These are phyloP conservation scores for Mycosphaerella sp. DNA, from an alignment of 2,329 filamentous ascomycete genomes.

Conservation along the genomic window DNA sequence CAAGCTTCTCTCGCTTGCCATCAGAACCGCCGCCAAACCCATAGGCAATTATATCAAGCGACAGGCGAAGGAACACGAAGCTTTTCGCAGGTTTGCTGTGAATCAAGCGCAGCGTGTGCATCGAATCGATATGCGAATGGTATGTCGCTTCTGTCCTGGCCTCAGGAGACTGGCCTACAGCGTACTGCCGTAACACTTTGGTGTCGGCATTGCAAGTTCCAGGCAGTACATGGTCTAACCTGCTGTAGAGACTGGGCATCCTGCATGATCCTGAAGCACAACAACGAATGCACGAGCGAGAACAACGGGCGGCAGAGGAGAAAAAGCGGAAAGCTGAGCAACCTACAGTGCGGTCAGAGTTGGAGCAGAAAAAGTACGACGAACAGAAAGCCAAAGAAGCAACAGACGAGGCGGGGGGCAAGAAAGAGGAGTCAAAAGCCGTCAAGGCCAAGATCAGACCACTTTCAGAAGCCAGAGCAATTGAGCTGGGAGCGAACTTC, in stretches of 20 bases:
- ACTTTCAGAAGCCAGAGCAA: conserved; percentile 60
- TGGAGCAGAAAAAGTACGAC: conserved; percentile 52
- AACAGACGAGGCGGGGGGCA: conserved; percentile 29
- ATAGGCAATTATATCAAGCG: conserved; percentile 62
- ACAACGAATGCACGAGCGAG: conserved; percentile 46
- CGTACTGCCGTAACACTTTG: no score
- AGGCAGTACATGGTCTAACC: no score
- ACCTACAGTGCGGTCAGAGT: conserved; percentile 58
- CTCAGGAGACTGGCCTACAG: no score
- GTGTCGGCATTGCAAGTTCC: no score
- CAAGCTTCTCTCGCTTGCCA: conserved; percentile 58
- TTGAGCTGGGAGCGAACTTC: conserved; percentile 63
- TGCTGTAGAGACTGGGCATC: conserved; percentile 48
- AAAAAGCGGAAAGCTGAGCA: conserved; percentile 46
- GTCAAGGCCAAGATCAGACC: conserved; percentile 50
- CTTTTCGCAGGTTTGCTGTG: conserved; percentile 57
- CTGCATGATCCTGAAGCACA: conserved; percentile 56
- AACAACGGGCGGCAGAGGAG: conserved; percentile 50
- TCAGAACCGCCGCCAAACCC: conserved; percentile 61
- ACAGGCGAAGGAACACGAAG: conserved; percentile 62
- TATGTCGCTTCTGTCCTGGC: no score
- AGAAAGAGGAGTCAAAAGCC: conserved; percentile 39
- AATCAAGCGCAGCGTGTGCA: conserved; percentile 58
- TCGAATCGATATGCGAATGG: conserved; percentile 59
- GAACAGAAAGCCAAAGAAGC: conserved; percentile 37